Evolutionary conservation across 2,329 filamentous ascomycete species (phyloP).

Genomic region (Xylaria sp.): DNA sequence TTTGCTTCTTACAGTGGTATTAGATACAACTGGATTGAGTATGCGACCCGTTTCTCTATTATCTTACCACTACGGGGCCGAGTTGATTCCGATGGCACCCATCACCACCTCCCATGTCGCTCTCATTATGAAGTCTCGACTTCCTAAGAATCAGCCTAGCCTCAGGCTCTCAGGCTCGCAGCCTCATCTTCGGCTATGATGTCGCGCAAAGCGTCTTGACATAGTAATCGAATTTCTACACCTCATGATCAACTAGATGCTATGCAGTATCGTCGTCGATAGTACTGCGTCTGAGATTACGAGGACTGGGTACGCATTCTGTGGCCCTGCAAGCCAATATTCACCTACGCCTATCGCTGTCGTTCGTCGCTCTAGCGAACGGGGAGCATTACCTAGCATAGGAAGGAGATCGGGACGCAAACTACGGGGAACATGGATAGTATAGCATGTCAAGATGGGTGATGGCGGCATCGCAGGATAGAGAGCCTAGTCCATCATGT

Average conservation of each 20-base stretch:
- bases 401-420: constrained; percentile 51
- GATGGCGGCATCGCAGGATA: constrained; percentile 45
- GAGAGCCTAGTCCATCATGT: constrained; percentile 51
- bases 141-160: too few species aligned
- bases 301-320: constrained; percentile 58
- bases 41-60: too few species aligned
- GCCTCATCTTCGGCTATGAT: constrained; percentile 32
- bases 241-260: constrained; percentile 68
- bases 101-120: too few species aligned
- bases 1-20: constrained; percentile 51
- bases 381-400: constrained; percentile 51
- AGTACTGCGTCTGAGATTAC: constrained; percentile 67
- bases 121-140: too few species aligned
- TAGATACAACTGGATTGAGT: too few species aligned
- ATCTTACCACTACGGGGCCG: too few species aligned
- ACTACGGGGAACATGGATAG: constrained; percentile 47
- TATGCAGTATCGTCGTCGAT: constrained; percentile 59
- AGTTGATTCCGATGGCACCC: too few species aligned
- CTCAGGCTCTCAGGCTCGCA: too few species aligned
- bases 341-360: constrained; percentile 43
- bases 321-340: constrained; percentile 44
- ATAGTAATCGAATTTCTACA: constrained; percentile 49
- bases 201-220: constrained; percentile 46
- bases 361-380: constrained; percentile 47
- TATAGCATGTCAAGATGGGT: constrained; percentile 40